Conservation (phyloP, 2,329 filamentous ascomycete genomes). For the Nothophaeocryptopus gaeumannii region DNA sequence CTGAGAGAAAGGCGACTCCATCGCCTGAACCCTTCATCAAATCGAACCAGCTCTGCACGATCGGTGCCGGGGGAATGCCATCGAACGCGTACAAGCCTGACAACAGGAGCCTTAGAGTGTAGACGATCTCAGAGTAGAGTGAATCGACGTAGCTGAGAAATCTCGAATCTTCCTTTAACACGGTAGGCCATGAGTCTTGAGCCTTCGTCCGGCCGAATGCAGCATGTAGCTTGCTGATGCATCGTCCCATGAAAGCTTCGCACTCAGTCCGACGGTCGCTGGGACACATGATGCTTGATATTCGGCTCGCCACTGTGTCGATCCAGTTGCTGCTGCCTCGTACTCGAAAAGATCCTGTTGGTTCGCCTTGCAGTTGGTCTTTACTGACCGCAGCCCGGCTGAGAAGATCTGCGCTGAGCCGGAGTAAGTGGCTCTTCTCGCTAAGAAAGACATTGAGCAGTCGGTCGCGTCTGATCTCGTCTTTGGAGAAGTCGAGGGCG, state of each 20-base stretch:
- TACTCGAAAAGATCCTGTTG: conserved; percentile 9
- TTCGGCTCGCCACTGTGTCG: conserved; percentile 21
- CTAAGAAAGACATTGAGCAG: conserved; percentile 28
- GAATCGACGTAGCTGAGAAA: conserved; percentile 60
- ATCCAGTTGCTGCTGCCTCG: conserved; percentile 21
- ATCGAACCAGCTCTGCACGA: conserved; percentile 71
- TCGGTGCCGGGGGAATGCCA: conserved; percentile 33
- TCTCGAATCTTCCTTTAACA: conserved; percentile 22
- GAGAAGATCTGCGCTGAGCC: conserved; percentile 23
- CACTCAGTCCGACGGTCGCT: conserved; percentile 7
- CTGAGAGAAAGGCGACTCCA: conserved; percentile 60
- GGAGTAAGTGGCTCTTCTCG: conserved; percentile 26
- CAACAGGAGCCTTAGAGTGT: conserved; percentile 55
- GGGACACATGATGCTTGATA: conserved; percentile 19
- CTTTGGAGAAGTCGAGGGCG: conserved; percentile 21
- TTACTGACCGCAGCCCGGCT: conserved; percentile 22
- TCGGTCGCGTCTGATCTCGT: conserved; percentile 30
- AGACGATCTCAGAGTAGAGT: conserved; percentile 67
- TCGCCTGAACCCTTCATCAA: conserved; percentile 59
- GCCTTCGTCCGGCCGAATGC: conserved; percentile 29
- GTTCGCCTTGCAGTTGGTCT: conserved; percentile 11
- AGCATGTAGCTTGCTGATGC: conserved; percentile 20
- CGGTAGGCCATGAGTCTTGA: conserved; percentile 31
- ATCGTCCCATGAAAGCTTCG: conserved; percentile 20
- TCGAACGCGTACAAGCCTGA: conserved; percentile 44